Evolutionary conservation across 108 stramenopile genomes (phyloP).

Genomic region (Nitzschia sp.): DNA sequence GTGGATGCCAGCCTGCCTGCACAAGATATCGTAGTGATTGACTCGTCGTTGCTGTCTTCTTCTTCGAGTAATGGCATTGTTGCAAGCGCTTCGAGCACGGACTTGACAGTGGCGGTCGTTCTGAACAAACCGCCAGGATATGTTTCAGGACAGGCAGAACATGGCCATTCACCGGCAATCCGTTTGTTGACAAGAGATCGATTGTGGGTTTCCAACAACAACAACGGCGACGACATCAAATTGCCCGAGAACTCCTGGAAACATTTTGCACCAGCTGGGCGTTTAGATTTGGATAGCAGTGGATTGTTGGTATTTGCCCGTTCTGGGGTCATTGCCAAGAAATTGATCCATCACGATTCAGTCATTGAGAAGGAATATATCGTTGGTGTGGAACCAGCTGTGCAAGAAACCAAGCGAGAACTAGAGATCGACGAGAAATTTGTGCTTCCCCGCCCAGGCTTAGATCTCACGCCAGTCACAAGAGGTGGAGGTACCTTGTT

Average conservation of each 20-base stretch:
- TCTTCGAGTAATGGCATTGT: not conserved
- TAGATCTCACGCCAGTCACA: slow-evolving; percentile 41
- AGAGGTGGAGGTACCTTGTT: slow-evolving; percentile 44
- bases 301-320: slow-evolving; percentile 76
- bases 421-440: slow-evolving; percentile 34
- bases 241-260: slow-evolving; percentile 17
- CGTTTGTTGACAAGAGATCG: slow-evolving; percentile 51
- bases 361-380: slow-evolving; percentile 79
- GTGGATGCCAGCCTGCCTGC: slow-evolving; percentile 28
- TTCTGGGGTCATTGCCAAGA: slow-evolving; percentile 66
- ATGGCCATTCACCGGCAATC: slow-evolving; percentile 54
- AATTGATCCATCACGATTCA: slow-evolving; percentile 46
- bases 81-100: not conserved
- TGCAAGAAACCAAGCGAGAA: slow-evolving; percentile 40
- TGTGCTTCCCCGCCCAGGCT: slow-evolving; percentile 27
- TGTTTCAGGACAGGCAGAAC: slow-evolving; percentile 75
- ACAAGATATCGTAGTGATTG: slow-evolving; percentile 7
- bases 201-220: slow-evolving; percentile 7
- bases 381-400: slow-evolving; percentile 53
- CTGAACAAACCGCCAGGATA: slow-evolving; percentile 84
- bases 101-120: slow-evolving; percentile 46
- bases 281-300: slow-evolving; percentile 71
- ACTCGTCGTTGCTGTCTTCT: not conserved
- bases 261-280: slow-evolving; percentile 71
- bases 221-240: not conserved